A percentile compares a stretch with the other conserved stretches of the same genome.
Conservation (phyloP, 2,329 filamentous ascomycete species). For the Neofusicoccum umdonicola region DNA sequence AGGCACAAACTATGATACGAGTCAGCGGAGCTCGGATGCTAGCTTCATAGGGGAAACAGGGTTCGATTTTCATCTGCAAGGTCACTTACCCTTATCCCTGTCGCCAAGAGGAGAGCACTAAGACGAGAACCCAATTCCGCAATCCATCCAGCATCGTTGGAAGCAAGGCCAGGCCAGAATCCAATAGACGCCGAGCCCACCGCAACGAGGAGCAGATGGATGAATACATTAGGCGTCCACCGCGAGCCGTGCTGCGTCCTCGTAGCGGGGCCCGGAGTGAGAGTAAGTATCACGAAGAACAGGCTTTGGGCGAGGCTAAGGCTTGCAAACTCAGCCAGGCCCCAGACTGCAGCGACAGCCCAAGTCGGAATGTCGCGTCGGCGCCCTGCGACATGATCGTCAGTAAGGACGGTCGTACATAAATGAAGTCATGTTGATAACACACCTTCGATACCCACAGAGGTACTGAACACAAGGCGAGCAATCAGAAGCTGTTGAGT, state of each 20-base stretch:
- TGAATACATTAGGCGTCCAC: constrained; percentile 30
- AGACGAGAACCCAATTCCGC: constrained; percentile 24
- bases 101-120: constrained; percentile 35
- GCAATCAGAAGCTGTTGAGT: constrained; percentile 59
- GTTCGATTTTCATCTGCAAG: background rate
- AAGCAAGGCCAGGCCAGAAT: constrained; percentile 32
- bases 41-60: background rate
- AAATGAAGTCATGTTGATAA: background rate
- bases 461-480: constrained; percentile 54
- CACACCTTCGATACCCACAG: constrained; percentile 57
- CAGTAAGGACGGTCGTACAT: constrained; percentile 1
- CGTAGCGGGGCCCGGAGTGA: constrained; percentile 51
- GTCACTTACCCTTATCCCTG: constrained; percentile 30
- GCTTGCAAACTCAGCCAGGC: constrained; percentile 58
- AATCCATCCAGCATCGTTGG: constrained; percentile 23
- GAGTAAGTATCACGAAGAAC: constrained; percentile 59
- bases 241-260: constrained; percentile 30
- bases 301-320: constrained; percentile 63
- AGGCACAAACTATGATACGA: constrained; percentile 40
- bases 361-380: constrained; percentile 54
- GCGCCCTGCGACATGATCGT: constrained; percentile 35
- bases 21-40: constrained; percentile 1
- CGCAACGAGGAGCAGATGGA: constrained; percentile 44
- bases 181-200: constrained; percentile 46
- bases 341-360: constrained; percentile 54